A percentile compares a stretch with the other conserved stretches of the same genome.
phyloP scores from a whole-genome alignment of 306 rosid genomes.

The Cucumis hystrix region DNA sequence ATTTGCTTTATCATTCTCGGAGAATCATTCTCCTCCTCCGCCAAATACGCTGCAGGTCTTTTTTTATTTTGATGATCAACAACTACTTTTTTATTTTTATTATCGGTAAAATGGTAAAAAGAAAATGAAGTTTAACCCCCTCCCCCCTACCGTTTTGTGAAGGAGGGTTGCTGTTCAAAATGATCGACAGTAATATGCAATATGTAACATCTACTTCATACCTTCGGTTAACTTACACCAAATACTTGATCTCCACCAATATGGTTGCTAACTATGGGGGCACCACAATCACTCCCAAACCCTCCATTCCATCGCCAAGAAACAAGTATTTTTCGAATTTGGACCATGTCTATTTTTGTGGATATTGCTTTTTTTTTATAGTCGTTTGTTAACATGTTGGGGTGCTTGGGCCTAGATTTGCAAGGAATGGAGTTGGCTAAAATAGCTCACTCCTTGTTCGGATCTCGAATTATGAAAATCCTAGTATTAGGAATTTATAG shows the following conservation, averaged over 20 bases:
- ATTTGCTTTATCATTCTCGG: slow-evolving; percentile 80
- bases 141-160: background rate
- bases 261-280: slow-evolving; percentile 61
- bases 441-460: no score
- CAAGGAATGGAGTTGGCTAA: no score
- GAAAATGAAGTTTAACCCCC: background rate
- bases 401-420: no score
- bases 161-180: slow-evolving; percentile 90
- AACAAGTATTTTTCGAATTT: slow-evolving; percentile 31
- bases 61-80: slow-evolving; percentile 18
- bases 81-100: slow-evolving; percentile 12
- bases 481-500: no score
- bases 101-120: background rate
- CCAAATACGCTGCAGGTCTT: slow-evolving; percentile 69
- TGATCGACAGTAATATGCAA: slow-evolving; percentile 81
- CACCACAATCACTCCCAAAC: slow-evolving; percentile 32
- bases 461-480: no score
- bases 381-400: no score
- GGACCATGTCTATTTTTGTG: background rate
- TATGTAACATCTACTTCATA: slow-evolving; percentile 90
- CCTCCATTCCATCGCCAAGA: slow-evolving; percentile 64
- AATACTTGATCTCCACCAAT: slow-evolving; percentile 58
- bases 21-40: slow-evolving; percentile 45
- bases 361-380: no score
- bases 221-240: slow-evolving; percentile 64